Evolutionary conservation across 768 basidiomycete genomes (phyloP).

Genomic region (Asterophora lycoperdoides): DNA sequence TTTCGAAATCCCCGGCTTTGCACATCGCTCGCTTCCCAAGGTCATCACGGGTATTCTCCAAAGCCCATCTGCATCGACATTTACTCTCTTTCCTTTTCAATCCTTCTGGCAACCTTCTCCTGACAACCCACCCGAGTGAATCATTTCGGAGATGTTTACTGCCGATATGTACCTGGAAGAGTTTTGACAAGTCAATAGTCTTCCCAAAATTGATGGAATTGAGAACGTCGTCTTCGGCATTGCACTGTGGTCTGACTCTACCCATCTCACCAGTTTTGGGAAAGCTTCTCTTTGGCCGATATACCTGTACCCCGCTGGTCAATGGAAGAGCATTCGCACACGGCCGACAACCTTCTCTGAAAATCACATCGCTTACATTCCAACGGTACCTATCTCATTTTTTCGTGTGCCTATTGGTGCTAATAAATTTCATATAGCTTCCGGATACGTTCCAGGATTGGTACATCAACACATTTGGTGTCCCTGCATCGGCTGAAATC

Average conservation of each 20-base stretch:
- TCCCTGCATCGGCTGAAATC: conserved; percentile 13
- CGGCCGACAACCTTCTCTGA: conserved; percentile 25
- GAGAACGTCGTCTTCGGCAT: conserved; percentile 5
- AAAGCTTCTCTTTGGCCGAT: conserved; percentile 34
- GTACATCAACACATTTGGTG: conserved; percentile 4
- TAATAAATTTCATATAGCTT: conserved; percentile 22
- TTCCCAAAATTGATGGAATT: no score
- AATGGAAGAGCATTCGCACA: conserved; percentile 32
- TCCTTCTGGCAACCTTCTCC: no score
- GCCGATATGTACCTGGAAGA: no score
- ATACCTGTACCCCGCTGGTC: conserved; percentile 34
- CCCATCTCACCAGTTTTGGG: conserved; percentile 33
- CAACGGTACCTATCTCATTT: conserved; percentile 22
- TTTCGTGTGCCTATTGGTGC: conserved; percentile 7
- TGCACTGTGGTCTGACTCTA: conserved; percentile 33
- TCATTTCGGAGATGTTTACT: no score
- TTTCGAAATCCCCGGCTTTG: no score
- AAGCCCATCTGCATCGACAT: no score
- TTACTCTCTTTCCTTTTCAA: no score
- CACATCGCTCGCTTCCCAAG: no score
- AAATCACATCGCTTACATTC: conserved; percentile 40
- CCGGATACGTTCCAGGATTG: no score
- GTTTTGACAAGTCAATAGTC: no score
- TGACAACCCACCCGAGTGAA: no score
- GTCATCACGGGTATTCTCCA: no score